phyloP scores from a whole-genome alignment of 179 eudicot genomes.

The Drosera spatulata region DNA sequence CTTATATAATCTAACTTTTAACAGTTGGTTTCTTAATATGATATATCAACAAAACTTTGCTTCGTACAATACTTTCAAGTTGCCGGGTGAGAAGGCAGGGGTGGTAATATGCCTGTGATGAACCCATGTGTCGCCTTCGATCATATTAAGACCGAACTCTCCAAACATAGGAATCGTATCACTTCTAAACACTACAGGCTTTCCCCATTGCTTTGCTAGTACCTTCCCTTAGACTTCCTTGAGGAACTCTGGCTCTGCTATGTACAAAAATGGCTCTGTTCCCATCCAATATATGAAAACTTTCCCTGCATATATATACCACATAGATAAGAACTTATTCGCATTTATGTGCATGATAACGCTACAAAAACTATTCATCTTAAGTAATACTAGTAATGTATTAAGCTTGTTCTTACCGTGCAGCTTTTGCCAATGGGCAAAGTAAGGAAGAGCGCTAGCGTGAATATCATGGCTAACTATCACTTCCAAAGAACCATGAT shows the following conservation, averaged over 20 bases:
- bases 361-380: too few relatives aligned
- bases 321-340: not conserved
- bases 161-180: constrained; percentile 90
- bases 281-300: constrained; percentile 89
- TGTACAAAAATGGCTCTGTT: constrained; percentile 82
- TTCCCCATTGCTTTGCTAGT: constrained; percentile 77
- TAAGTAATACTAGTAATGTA: too few relatives aligned
- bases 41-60: not conserved
- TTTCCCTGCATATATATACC: constrained; percentile 43
- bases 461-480: constrained; percentile 51
- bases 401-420: constrained; percentile 34
- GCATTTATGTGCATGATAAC: too few relatives aligned
- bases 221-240: constrained; percentile 56
- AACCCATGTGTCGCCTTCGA: constrained; percentile 75
- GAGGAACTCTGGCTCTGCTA: constrained; percentile 69
- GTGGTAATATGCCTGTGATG: constrained; percentile 74
- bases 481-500: not conserved
- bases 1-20: not conserved
- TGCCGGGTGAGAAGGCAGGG: constrained; percentile 74
- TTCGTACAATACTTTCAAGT: constrained; percentile 43
- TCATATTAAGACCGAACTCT: constrained; percentile 59
- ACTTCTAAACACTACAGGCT: constrained; percentile 63
- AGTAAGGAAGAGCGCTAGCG: constrained; percentile 64
- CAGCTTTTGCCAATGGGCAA: constrained; percentile 57
- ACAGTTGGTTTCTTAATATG: too few relatives aligned